Evolutionary conservation across 2,329 filamentous ascomycete genomes (phyloP), one percentile per base, ranked within the genome.

Genomic region (Colletotrichum eleusines): DNA sequence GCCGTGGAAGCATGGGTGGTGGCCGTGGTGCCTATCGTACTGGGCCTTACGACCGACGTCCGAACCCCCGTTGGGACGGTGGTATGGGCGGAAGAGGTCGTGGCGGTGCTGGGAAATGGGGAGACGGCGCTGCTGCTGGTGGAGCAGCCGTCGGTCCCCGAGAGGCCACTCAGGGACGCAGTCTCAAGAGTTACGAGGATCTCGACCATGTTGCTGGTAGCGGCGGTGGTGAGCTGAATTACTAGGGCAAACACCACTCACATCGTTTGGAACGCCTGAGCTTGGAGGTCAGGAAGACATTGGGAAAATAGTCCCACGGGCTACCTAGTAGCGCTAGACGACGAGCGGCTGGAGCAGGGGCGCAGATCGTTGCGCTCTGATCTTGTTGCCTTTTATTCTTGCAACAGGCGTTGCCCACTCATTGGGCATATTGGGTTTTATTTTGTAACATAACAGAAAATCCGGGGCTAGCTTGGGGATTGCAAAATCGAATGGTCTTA

Each of bases 131-230:
- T 33, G 85, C 85, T 3, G 92, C 93, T 59, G 92, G 92, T 48
- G 92, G 89, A 31, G 90, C 92, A 42, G 90, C 92, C 2, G 91
- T 95, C 71, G 95, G 94, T 0, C 95, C 96, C 26, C 89, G 93
- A 26, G 95, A 98, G 81, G 95, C 96, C 14, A 94, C 97, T 0
- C 94, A 97, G 75, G 96, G 96, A 6, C 90, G 96, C 68, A 97
- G 93, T 72, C 84, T 99, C 74, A 97, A 97, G 87, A 98, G 94
- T 80, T 99, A 99, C 79, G 97, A 99, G 81, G 96, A 99, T 79
- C 85, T 99, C 31, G 96, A 99, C 83, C 95, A 97, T 55, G 91
- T 92, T 69, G 90, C 90, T 46, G 89, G 91, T 18, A 86, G 88
- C 44, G 93, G 91, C 50, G 90, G 91, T 50, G 92, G 93, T 35